Evolutionary conservation across 2,329 filamentous ascomycete species (phyloP).

Genomic region (Arthrinium puccinioides): DNA sequence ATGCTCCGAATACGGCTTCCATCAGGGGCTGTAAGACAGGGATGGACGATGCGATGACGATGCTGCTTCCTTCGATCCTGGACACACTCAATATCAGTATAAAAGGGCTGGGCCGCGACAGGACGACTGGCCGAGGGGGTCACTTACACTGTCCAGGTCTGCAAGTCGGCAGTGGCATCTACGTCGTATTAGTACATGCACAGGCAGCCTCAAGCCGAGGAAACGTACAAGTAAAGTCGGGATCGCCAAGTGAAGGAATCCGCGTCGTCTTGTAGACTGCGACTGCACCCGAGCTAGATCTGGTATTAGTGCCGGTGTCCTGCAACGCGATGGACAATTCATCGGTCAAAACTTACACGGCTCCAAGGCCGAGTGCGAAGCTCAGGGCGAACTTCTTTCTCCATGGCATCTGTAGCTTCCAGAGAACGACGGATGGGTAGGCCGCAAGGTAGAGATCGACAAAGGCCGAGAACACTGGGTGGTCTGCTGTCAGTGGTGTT

Average conservation of each 20-base stretch:
- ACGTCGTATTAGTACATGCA: too few species aligned
- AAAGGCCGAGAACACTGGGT: slow-evolving; percentile 24
- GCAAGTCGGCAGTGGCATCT: slow-evolving; percentile 31
- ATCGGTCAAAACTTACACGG: slow-evolving; percentile 18
- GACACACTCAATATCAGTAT: too few species aligned
- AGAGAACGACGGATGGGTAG: slow-evolving; percentile 30
- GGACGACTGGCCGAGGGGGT: rapidly evolving
- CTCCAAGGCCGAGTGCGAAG: slow-evolving; percentile 29
- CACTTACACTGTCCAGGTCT: slow-evolving; percentile 37
- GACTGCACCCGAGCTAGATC: slow-evolving; percentile 15
- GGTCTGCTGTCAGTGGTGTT: not conserved
- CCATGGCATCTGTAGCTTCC: slow-evolving; percentile 26
- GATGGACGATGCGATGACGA: slow-evolving; percentile 28
- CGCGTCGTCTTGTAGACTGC: slow-evolving; percentile 24
- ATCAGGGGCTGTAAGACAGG: slow-evolving; percentile 24
- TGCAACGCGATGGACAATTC: not conserved
- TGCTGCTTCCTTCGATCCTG: slow-evolving; percentile 24
- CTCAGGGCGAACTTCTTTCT: slow-evolving; percentile 33
- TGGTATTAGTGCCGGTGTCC: not conserved
- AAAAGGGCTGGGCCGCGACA: too few species aligned
- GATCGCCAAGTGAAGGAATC: slow-evolving; percentile 15
- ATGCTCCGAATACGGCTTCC: not conserved
- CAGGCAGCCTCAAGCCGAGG: too few species aligned
- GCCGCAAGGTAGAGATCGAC: slow-evolving; percentile 35
- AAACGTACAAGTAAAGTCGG: slow-evolving; percentile 19